These are phyloP conservation scores for Aspergillus sp. DNA, from an alignment of 2,329 filamentous ascomycete species.

Conservation along the genomic window DNA sequence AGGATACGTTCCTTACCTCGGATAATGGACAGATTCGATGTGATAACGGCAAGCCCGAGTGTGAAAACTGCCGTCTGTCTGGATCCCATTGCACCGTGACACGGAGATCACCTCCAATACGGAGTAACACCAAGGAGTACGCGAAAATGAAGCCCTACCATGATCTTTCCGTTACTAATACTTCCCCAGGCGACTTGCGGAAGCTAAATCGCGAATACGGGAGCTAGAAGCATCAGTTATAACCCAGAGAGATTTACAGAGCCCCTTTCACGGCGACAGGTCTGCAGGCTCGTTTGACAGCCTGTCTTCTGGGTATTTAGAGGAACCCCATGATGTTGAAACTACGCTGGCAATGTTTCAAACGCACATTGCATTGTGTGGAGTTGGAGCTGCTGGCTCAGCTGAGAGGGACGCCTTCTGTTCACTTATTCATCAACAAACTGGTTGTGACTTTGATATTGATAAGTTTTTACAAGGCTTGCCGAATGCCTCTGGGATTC, in stretches of 20 bases:
- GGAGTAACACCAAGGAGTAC: slow-evolving; percentile 23
- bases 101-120: slow-evolving; percentile 4
- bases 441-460: slow-evolving; percentile 19
- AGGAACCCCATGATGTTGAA: slow-evolving; percentile 19
- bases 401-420: slow-evolving; percentile 17
- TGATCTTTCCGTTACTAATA: background rate
- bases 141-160: background rate
- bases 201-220: slow-evolving; percentile 19
- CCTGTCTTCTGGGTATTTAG: slow-evolving; percentile 6
- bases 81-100: slow-evolving; percentile 23
- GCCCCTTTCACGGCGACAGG: background rate
- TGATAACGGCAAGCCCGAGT: slow-evolving; percentile 23
- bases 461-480: slow-evolving; percentile 20
- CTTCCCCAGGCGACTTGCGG: slow-evolving; percentile 18
- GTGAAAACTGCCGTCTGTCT: slow-evolving; percentile 24
- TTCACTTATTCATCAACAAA: slow-evolving; percentile 17
- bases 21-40: slow-evolving; percentile 24
- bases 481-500: slow-evolving; percentile 11
- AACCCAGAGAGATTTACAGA: background rate
- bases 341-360: slow-evolving; percentile 20
- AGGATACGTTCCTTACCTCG: background rate
- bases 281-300: background rate
- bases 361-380: slow-evolving; percentile 23
- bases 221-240: slow-evolving; percentile 15
- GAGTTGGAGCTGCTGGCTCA: slow-evolving; percentile 18